Base-by-base conservation (phyloP, 331 rosid species). In the Rhamnella rubrinervis region DNA sequence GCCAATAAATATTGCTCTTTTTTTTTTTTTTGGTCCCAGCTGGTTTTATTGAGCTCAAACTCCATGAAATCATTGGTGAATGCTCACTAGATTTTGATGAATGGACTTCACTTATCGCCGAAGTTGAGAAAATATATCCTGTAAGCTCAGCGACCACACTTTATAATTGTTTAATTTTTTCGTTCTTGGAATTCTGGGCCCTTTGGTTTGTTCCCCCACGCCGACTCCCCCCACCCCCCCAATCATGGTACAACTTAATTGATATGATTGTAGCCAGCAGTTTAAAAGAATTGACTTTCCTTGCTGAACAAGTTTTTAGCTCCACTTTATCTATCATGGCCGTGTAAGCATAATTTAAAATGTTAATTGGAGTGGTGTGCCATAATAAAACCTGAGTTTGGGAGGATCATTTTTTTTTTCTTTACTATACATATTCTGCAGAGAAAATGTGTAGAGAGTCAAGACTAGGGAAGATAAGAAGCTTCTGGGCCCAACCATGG, bases 71-170 rank as follows among this genome's bases (percentile, higher is more conserved):
- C 61, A 71, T 80, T 65, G 59, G 87, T 8, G 60, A 79, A 78
- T 81, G 79, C 20, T 77, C 85, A 60, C 56, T 85, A 60, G 83
- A 76, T 71, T 90, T 90, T 63, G 89, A 85, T 25, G 91, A 75
- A 74, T 93, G 95, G 95, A 75, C 81, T 74, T 72, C 79, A 21
- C 87, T 90, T 39, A 82, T 90, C 80, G 82, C 84, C 6, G 75
- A 83, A 68, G 73, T 55, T 39, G 98, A 90, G 80, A 84, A 55
- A 60, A 51, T 40, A 19, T 75, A 65, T 77, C 84, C 87, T 53
- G 97, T 93, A 84, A 84, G 89, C 72, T 69, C 67, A 61, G 23
- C 77, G 39, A 63, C 52, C 26, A 59, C 59, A 40, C 59, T 39
- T 72, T 23, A 58, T 40, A 72, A 59, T n/a, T 23, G 6, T 40